phyloP scores from a whole-genome alignment of 805 yeast species.

The Wickerhamomyces ciferrii region DNA sequence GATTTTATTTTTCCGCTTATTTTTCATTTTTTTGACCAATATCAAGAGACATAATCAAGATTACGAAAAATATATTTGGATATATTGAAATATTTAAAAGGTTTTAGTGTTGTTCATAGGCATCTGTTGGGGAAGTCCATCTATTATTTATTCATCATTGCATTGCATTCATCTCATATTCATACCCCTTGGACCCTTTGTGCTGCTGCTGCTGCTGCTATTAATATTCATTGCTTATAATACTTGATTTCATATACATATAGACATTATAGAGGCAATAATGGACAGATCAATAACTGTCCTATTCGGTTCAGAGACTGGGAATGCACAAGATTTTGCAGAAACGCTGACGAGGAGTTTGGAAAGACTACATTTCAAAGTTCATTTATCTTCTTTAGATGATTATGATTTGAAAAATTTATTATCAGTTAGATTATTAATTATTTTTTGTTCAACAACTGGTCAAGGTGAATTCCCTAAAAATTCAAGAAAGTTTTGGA shows the following conservation, averaged over 20 bases:
- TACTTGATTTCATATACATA: no score
- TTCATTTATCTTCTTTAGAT: constrained; percentile 49
- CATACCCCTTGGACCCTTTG: neutral
- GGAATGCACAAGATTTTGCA: constrained; percentile 86
- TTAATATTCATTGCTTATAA: no score
- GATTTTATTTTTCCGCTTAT: neutral
- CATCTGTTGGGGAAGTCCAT: neutral
- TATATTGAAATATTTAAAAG: no score
- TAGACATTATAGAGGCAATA: no score
- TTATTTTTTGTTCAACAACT: constrained; percentile 78
- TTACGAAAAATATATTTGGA: neutral
- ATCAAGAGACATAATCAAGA: neutral
- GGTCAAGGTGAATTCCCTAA: constrained; percentile 95
- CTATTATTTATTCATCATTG: neutral
- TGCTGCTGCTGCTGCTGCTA: no score
- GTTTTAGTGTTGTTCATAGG: no score
- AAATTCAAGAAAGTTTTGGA: constrained; percentile 72
- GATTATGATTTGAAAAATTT: constrained; percentile 53
- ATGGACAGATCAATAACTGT: constrained; percentile 42
- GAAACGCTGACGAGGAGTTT: constrained; percentile 50
- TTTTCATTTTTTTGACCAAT: neutral
- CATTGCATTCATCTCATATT: neutral
- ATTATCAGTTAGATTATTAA: constrained; percentile 39
- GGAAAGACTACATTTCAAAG: constrained; percentile 45
- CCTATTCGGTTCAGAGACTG: constrained; percentile 89